Evolutionary conservation across 352 stramenopile species (phyloP).

Genomic region (Globisporangium cylindrosporum): DNA sequence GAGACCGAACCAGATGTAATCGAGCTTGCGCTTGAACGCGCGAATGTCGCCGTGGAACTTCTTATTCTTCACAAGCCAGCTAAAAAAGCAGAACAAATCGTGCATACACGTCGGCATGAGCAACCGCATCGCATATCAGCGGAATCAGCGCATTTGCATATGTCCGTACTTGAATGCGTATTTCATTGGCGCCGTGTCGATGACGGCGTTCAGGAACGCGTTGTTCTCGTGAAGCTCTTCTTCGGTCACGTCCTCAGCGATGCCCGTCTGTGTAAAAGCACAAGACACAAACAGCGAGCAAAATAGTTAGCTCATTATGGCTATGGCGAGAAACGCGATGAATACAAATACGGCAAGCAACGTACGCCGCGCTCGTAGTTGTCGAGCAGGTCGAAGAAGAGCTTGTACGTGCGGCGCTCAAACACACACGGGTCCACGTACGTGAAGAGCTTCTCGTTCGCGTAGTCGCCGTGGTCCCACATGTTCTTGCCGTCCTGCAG

Average conservation of each 20-base stretch:
- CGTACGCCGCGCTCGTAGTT: slow-evolving; percentile 82
- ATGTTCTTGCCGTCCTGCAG: slow-evolving; percentile 91
- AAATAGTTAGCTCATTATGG: not conserved
- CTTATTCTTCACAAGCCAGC: slow-evolving; percentile 81
- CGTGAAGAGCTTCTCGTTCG: slow-evolving; percentile 89
- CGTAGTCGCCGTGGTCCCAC: slow-evolving; percentile 87
- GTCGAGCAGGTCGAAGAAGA: slow-evolving; percentile 90
- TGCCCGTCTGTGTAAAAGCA: slow-evolving; percentile 55
- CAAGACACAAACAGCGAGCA: not conserved
- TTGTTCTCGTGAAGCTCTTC: slow-evolving; percentile 90
- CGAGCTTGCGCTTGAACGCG: slow-evolving; percentile 90
- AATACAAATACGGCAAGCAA: not conserved
- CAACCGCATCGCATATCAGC: not conserved
- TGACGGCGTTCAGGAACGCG: slow-evolving; percentile 90
- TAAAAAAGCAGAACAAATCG: slow-evolving; percentile 16
- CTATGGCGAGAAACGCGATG: not conserved
- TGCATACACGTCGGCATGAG: not conserved
- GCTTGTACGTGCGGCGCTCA: slow-evolving; percentile 87
- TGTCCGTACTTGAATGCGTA: slow-evolving; percentile 86
- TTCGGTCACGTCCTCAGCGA: slow-evolving; percentile 80
- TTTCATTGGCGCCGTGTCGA: slow-evolving; percentile 92
- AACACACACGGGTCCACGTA: slow-evolving; percentile 86
- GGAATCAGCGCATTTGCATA: not conserved
- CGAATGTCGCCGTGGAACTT: slow-evolving; percentile 71
- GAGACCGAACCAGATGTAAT: slow-evolving; percentile 94